A percentile compares a stretch with the other conserved stretches of the same genome.
phyloP scores from a whole-genome alignment of 257 asterid genomes.

The Eustoma russellianum region DNA sequence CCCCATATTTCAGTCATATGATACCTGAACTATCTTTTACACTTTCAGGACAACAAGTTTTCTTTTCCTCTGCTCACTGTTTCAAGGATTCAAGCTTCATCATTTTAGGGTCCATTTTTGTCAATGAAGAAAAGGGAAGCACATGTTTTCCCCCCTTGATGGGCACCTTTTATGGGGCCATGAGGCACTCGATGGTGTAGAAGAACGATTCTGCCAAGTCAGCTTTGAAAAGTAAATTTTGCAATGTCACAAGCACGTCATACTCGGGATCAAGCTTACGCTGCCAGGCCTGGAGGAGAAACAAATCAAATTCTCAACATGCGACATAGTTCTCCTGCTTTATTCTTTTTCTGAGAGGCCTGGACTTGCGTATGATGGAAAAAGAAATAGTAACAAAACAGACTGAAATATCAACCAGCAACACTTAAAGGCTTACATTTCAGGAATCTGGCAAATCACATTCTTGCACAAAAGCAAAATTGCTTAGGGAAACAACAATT shows the following conservation, averaged over 20 bases:
- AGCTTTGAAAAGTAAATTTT: conserved; percentile 61
- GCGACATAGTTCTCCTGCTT: background rate
- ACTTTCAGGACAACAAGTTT: background rate
- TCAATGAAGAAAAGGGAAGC: conserved; percentile 20
- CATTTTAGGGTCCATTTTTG: too few relatives aligned
- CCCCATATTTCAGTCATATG: too few relatives aligned
- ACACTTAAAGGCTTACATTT: too few relatives aligned
- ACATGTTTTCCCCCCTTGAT: conserved; percentile 12
- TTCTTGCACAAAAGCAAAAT: too few relatives aligned
- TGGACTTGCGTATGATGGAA: background rate
- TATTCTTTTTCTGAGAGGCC: too few relatives aligned
- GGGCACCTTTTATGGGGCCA: conserved; percentile 56
- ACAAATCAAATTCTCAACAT: background rate
- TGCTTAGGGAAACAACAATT: too few relatives aligned
- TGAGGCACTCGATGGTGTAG: conserved; percentile 66
- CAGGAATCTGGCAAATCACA: too few relatives aligned
- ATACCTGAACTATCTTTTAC: too few relatives aligned
- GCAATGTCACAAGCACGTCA: conserved; percentile 58
- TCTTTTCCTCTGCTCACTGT: background rate
- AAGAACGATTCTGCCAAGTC: conserved; percentile 65
- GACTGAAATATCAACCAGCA: too few relatives aligned
- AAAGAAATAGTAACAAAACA: too few relatives aligned
- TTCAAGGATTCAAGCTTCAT: too few relatives aligned
- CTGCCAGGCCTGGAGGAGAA: conserved; percentile 68
- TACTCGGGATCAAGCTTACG: conserved; percentile 81